These are phyloP conservation scores for Rhizopogon vesiculosus DNA, from an alignment of 768 basidiomycete species.

Conservation along the genomic window DNA sequence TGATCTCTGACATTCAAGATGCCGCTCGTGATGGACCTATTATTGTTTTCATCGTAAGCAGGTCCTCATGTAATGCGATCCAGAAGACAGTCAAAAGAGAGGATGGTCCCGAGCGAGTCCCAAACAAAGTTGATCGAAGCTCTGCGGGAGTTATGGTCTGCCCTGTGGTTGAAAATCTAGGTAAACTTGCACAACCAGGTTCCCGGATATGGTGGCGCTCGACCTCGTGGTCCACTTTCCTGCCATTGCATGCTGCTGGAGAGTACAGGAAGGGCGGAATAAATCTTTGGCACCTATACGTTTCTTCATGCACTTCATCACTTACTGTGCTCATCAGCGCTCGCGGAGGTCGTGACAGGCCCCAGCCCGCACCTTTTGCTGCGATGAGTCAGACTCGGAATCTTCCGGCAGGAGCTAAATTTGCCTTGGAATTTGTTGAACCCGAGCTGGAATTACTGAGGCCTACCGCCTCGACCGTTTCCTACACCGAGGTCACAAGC, in stretches of 20 bases:
- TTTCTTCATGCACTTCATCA: slow-evolving; percentile 6
- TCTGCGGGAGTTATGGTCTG: slow-evolving; percentile 4
- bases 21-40: slow-evolving; percentile 4
- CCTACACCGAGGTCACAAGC: background rate
- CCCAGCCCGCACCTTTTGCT: background rate
- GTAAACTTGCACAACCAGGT: background rate
- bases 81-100: too few species aligned
- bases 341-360: slow-evolving; percentile 2
- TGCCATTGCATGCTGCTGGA: slow-evolving; percentile 33
- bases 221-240: slow-evolving; percentile 15
- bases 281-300: background rate
- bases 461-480: background rate
- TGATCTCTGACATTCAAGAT: background rate
- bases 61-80: slow-evolving; percentile 1
- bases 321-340: slow-evolving; percentile 3
- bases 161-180: slow-evolving; percentile 4
- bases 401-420: background rate
- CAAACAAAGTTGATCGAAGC: background rate
- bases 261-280: slow-evolving; percentile 8
- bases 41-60: background rate
- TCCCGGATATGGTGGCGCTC: slow-evolving; percentile 1
- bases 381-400: slow-evolving; percentile 5
- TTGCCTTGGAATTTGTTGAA: too few species aligned
- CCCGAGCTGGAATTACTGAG: background rate
- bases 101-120: too few species aligned